Percentiles rank a stretch among this genome's conserved stretches.
Conservation (phyloP, 306 rosid species). For the Medicago lupulina region DNA sequence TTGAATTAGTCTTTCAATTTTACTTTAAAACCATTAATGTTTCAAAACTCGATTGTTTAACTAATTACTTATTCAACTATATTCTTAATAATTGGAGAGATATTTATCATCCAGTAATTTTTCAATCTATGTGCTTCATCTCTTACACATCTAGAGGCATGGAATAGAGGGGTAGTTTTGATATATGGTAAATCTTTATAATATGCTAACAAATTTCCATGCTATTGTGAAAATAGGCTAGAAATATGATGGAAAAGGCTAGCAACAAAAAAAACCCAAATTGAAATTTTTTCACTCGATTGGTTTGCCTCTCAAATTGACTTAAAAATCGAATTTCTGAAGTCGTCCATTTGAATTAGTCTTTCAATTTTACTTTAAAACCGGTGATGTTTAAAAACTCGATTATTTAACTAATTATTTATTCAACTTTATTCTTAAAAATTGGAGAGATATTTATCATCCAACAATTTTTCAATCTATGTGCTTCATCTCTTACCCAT, state of each 20-base stretch:
- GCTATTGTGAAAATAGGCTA: slow-evolving; percentile 56
- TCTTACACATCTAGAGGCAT: no score
- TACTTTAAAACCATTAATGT: background rate
- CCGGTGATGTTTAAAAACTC: background rate
- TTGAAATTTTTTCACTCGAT: background rate
- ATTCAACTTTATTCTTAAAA: no score
- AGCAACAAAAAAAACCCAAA: no score
- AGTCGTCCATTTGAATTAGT: background rate
- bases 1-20: background rate
- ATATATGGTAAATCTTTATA: background rate
- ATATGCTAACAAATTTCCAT: background rate
- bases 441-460: no score
- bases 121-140: background rate
- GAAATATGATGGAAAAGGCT: background rate
- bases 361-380: background rate
- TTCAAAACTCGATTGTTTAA: background rate
- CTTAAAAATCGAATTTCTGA: no score
- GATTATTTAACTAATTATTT: background rate
- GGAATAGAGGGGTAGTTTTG: background rate
- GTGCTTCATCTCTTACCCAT: no score
- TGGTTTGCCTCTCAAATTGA: no score
- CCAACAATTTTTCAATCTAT: background rate
- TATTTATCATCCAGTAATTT: no score
- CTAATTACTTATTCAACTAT: no score
- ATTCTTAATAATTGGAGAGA: no score